A percentile compares a stretch with the other conserved stretches of the same genome.
Conservation (phyloP, 108 stramenopile species). For the Chaetoceros muelleri region DNA sequence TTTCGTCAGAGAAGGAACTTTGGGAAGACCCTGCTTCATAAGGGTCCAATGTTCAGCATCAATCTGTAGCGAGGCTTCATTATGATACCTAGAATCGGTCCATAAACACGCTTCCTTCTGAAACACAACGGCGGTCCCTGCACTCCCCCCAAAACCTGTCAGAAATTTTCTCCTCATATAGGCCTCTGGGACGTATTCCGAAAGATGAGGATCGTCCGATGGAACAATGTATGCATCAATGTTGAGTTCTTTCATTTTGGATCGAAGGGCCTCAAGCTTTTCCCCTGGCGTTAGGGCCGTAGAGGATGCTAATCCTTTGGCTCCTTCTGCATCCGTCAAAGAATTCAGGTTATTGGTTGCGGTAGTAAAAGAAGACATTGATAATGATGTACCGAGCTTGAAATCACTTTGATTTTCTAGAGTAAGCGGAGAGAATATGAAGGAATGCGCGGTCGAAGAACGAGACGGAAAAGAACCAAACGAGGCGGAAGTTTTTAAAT, state of each 20-base stretch:
- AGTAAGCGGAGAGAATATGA: no score
- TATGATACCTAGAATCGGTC: constrained; percentile 95
- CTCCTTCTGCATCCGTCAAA: background rate
- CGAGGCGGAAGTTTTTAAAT: no score
- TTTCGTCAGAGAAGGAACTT: constrained; percentile 54
- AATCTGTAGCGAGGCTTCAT: constrained; percentile 81
- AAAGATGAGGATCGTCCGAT: constrained; percentile 83
- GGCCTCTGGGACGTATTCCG: constrained; percentile 92
- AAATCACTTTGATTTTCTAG: no score
- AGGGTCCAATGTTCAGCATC: constrained; percentile 59
- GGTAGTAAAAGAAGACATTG: background rate
- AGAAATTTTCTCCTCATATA: constrained; percentile 85
- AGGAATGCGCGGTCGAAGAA: no score
- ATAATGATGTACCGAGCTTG: no score
- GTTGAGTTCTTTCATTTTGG: constrained; percentile 41
- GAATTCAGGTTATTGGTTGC: background rate
- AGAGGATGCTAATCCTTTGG: background rate
- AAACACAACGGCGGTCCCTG: constrained; percentile 89
- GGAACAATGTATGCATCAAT: constrained; percentile 76
- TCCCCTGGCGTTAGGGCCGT: constrained; percentile 25
- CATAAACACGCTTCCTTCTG: constrained; percentile 56
- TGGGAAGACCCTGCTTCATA: constrained; percentile 71
- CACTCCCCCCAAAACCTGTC: constrained; percentile 87
- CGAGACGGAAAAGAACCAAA: no score
- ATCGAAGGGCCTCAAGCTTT: constrained; percentile 42